Evolutionary conservation across 2,329 filamentous ascomycete genomes (phyloP), one percentile per base, ranked within the genome.

Genomic region (Fusarium concolor): DNA sequence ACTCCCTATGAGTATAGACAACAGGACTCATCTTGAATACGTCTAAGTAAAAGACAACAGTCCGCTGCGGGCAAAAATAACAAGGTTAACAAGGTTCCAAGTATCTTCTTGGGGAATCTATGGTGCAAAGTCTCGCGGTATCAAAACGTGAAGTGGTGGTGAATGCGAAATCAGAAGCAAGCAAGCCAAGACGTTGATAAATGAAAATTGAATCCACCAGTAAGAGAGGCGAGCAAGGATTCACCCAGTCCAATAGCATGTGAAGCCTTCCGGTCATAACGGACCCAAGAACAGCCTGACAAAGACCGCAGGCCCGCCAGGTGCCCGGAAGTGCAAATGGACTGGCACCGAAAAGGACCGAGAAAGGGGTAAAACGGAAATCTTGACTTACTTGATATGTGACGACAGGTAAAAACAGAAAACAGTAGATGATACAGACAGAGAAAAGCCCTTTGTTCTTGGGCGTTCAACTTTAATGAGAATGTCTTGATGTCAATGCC

Each of bases 1-100:
- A 77, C 73, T 86, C 82, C 35, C 75, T 72, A 50, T 81, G 73
- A 10, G 78, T 79, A 67, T 86, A 86, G 12, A 71, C 79, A 42
- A 76, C 78, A 14, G 78, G 76, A 54, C 76, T 75, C 84, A 86
- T 86, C 54, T 74, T 74, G 73, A 74, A 53, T 45, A 73, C 62
- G 61, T 81, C 69, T 64, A 78, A 80, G 64, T 77, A 79, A 65
- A 82, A 60, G 83, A n/a, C 45, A 62, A 70, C 10, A 45, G 35
- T 71, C 58, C 76, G 63, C 74, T 77, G 73, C 52, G 51, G 57
- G 71, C 62, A 74, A 66, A 77, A 62, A 24, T 62, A 67, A 59
- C 72, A 46, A 67, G 49, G 71, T 79, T 64, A 79, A 78, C 64
- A 52, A 77, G 39, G 71, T 47, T 74, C 57, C 74, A 72, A n/a